Evolutionary conservation across 2,329 filamentous ascomycete species (phyloP), one percentile per base, ranked within the genome.

Genomic region (Hymenoscyphus infarciens): DNA sequence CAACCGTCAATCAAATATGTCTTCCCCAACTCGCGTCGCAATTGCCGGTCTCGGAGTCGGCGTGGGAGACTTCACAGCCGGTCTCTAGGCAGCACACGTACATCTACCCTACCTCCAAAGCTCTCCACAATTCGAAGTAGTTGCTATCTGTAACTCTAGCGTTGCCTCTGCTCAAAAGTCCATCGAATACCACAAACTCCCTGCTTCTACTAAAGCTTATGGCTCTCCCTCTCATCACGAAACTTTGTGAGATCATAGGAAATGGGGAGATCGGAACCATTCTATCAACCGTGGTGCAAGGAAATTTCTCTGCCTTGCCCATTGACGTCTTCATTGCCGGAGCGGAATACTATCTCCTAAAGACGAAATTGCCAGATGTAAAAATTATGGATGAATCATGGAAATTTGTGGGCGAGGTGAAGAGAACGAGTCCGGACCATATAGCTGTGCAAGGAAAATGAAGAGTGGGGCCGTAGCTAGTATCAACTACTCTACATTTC

Each of bases 1-100:
- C 39, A n/a, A 42, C 8, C 15, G 4, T 42, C 39, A n/a, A 6
- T 42, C 16, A 3, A 31, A 8, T 19, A 60, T 60, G 59, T 42
- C 57, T 31, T 38, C 64, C 29, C 60, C 63, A 8, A 69, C 67
- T 29, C 62, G 67, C 8, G 61, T 69, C 29, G 66, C 64, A 25
- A 63, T 69, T 11, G 63, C 67, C 53, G 68, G 67, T 27, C 60
- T 69, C 15, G 39, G 61, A 15, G 25, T 29, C 27, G 31, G 29
- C 27, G 13, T 11, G n/a, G 39, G 45, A n/a, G 33, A 7, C 15
- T 39, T 56, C 13, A 45, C 33, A 25, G 61, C 65, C 0, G 72
- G 70, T 7, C 29, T 60, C 0, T 88, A 85, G 85, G 84, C 83
- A 2, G 77, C 75, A 35, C 67, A 70, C 29, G 83, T 81, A 2